Evolutionary conservation across 805 yeast species (phyloP).

Genomic region (Clavispora phyllophila): DNA sequence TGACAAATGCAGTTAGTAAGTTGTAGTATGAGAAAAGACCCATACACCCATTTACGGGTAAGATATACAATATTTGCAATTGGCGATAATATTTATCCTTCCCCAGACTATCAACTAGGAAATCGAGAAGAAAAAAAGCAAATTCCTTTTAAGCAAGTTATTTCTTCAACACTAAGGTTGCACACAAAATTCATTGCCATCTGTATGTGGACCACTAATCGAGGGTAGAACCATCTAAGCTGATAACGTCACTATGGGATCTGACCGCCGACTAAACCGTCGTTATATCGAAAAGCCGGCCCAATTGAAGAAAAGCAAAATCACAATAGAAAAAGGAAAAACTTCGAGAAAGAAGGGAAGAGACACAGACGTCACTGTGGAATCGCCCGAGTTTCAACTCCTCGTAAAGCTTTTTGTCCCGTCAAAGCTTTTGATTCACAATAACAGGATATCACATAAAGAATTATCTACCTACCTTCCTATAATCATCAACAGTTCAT

Average conservation of each 20-base stretch:
- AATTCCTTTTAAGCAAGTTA: too few relatives aligned
- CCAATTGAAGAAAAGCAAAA: conserved; percentile 10
- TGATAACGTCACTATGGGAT: background rate
- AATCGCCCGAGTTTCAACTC: conserved; percentile 43
- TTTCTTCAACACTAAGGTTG: too few relatives aligned
- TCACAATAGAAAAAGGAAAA: conserved; percentile 5
- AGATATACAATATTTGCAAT: too few relatives aligned
- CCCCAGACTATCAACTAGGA: too few relatives aligned
- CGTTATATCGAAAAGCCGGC: conserved; percentile 1
- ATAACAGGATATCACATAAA: conserved; percentile 22
- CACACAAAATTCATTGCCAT: too few relatives aligned
- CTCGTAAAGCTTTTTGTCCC: conserved; percentile 33
- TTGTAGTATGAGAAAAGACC: background rate
- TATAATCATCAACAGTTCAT: conserved; percentile 17
- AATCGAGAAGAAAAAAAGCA: too few relatives aligned
- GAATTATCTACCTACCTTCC: conserved; percentile 28
- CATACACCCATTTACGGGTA: background rate
- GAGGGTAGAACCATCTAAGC: background rate
- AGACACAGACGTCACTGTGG: conserved; percentile 33
- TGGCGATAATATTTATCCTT: too few relatives aligned
- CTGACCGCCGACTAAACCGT: background rate
- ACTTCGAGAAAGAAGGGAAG: conserved; percentile 4
- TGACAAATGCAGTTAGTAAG: background rate
- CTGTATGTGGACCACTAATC: too few relatives aligned
- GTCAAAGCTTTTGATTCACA: conserved; percentile 24